phyloP scores from a whole-genome alignment of 192 early-diverging fungal species.

The Rhizoclosmatium globosum region DNA sequence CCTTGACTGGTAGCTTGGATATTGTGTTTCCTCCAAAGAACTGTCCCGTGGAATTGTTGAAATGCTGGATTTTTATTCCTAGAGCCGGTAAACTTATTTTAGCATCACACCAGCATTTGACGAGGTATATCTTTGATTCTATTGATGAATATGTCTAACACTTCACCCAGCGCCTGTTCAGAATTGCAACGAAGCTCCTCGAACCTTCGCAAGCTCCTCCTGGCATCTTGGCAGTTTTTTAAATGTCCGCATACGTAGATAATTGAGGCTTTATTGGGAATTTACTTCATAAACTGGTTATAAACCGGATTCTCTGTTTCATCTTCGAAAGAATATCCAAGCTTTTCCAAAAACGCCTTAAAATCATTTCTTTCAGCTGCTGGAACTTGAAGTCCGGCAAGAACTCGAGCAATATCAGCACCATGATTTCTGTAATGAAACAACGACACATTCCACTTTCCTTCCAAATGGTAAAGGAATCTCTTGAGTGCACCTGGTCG shows the following conservation, averaged over 20 bases:
- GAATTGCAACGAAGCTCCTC: neutral
- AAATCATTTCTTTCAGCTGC: neutral
- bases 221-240: too few species aligned
- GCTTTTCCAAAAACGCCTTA: constrained; percentile 1
- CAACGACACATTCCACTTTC: constrained; percentile 57
- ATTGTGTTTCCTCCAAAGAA: neutral
- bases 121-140: neutral
- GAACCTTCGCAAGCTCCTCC: neutral
- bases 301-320: constrained; percentile 82
- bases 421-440: constrained; percentile 62
- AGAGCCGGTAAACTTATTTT: neutral
- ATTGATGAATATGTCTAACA: neutral
- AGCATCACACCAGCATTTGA: neutral
- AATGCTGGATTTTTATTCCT: constrained; percentile 12
- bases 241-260: too few species aligned
- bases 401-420: constrained; percentile 48
- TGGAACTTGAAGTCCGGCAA: constrained; percentile 55
- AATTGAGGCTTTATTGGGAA: too few species aligned
- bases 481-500: constrained; percentile 51
- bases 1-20: neutral
- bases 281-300: constrained; percentile 74
- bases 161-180: neutral
- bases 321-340: constrained; percentile 29
- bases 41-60: neutral
- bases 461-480: constrained; percentile 25